These are phyloP conservation scores for Triangularia setosa DNA, from an alignment of 2,329 filamentous ascomycete genomes.

Conservation along the genomic window DNA sequence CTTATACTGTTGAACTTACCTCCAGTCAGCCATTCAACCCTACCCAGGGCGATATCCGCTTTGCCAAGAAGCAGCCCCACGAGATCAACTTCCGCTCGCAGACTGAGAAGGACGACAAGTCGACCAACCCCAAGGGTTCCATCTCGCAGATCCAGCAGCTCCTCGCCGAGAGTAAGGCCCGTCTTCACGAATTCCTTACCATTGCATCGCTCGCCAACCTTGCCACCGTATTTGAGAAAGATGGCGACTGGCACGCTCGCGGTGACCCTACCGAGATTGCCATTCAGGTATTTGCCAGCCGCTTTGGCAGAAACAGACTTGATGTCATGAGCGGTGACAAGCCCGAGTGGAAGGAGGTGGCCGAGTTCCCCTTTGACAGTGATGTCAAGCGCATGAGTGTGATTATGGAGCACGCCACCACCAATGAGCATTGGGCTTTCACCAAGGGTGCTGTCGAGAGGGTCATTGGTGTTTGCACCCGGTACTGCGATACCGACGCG, in stretches of 20 bases:
- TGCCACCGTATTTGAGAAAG: constrained; percentile 35
- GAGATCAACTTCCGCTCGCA: constrained; percentile 21
- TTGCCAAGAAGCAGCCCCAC: constrained; percentile 17
- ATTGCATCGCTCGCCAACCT: constrained; percentile 32
- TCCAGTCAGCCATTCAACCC: constrained; percentile 60
- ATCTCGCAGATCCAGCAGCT: constrained; percentile 29
- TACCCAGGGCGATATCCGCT: constrained; percentile 47
- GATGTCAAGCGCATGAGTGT: constrained; percentile 73
- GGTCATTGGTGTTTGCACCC: constrained; percentile 53
- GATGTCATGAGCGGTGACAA: constrained; percentile 35
- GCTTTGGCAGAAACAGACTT: constrained; percentile 54
- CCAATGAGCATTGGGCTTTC: constrained; percentile 34
- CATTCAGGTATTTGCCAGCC: constrained; percentile 68
- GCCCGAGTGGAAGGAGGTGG: constrained; percentile 41
- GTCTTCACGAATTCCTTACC: constrained; percentile 45
- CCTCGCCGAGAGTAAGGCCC: constrained; percentile 45
- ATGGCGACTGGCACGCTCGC: constrained; percentile 39
- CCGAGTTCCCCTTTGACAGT: constrained; percentile 71
- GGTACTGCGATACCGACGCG: constrained; percentile 40
- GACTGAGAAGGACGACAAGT: constrained; percentile 10
- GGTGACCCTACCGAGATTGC: constrained; percentile 72
- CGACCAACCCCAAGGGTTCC: constrained; percentile 24
- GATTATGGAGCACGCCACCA: constrained; percentile 54
- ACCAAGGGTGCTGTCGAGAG: constrained; percentile 59
- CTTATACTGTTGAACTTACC: constrained; percentile 50